Evolutionary conservation across 768 basidiomycete genomes (phyloP), one percentile per base, ranked within the genome.

Genomic region (Guyanaporus albipodus): DNA sequence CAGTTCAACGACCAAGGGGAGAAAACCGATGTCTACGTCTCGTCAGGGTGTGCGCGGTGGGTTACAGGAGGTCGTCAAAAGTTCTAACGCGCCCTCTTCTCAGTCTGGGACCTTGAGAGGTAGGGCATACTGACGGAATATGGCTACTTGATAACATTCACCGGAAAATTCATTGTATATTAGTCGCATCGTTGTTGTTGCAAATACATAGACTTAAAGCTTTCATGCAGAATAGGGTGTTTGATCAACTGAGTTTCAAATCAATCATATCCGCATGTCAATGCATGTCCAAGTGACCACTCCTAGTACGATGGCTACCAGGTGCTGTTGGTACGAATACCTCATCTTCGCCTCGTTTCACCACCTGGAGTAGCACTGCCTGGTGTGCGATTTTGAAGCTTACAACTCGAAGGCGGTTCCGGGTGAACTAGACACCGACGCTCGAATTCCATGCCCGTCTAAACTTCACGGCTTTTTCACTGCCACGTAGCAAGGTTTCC

Each of bases 401-500:
- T n/a, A n/a, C n/a, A n/a, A 44, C 28, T 48, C 26, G 37, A 32
- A 46, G 49, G 59, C 49, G 38, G 44, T 50, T 44, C 50, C 31
- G 31, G 26, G 24, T 43, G 36, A 32, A n/a, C 15, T 14, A 27
- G 35, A 41, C 33, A 21, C 45, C 50, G 54, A 52, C 50, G 36
- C 23, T 41, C 38, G 37, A 18, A 23, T 15, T 41, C 26, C n/a
- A n/a, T n/a, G n/a, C n/a, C n/a, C n/a, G n/a, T n/a, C n/a, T 12
- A 36, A 42, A 19, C 31, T 28, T 39, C 31, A 21, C 21, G 27
- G 24, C 31, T 21, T 14, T 5, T 28, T 17, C 60, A 68, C 52
- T 24, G 66, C 64, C 64, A 54, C 52, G 38, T 29, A 22, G 38
- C 48, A 33, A 60, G 60, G 53, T 37, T 44, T 11, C 61, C 66